These are phyloP conservation scores for Colletotrichum chlorophyti DNA, from an alignment of 2,329 filamentous ascomycete species.

Conservation along the genomic window DNA sequence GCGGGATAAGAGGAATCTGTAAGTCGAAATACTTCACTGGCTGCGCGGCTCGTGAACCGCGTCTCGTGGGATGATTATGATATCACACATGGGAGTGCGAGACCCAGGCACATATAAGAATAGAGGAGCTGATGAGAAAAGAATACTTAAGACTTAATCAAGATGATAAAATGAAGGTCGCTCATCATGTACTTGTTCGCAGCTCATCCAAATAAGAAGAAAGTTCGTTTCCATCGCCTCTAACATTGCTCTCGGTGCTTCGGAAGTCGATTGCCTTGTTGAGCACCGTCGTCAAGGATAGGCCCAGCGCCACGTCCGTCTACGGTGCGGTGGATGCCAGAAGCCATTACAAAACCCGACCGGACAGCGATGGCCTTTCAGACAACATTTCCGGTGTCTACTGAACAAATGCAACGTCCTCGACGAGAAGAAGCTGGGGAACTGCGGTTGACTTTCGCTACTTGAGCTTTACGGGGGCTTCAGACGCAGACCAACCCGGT, in stretches of 20 bases:
- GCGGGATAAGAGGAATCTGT: background rate
- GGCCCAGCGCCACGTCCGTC: background rate
- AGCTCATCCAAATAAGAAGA: background rate
- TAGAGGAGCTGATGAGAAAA: background rate
- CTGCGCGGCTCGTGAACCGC: constrained; percentile 9
- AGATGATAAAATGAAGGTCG: constrained; percentile 11
- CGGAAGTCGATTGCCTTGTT: too few species aligned
- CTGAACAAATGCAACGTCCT: too few species aligned
- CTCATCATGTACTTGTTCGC: background rate
- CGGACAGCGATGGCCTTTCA: too few species aligned
- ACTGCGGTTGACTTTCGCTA: background rate
- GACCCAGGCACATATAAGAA: background rate
- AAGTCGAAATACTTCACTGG: background rate
- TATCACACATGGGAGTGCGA: background rate
- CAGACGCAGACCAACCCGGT: too few species aligned
- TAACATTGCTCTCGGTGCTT: too few species aligned
- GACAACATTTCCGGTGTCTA: too few species aligned
- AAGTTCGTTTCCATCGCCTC: too few species aligned
- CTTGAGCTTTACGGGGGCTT: too few species aligned
- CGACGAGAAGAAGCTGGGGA: background rate
- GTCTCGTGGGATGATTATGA: constrained; percentile 2
- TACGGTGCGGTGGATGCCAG: background rate
- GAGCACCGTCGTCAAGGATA: too few species aligned
- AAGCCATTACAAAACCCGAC: background rate
- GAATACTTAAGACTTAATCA: constrained; percentile 9